These are phyloP conservation scores for Mrakia frigida DNA, from an alignment of 768 basidiomycete genomes.

Conservation along the genomic window DNA sequence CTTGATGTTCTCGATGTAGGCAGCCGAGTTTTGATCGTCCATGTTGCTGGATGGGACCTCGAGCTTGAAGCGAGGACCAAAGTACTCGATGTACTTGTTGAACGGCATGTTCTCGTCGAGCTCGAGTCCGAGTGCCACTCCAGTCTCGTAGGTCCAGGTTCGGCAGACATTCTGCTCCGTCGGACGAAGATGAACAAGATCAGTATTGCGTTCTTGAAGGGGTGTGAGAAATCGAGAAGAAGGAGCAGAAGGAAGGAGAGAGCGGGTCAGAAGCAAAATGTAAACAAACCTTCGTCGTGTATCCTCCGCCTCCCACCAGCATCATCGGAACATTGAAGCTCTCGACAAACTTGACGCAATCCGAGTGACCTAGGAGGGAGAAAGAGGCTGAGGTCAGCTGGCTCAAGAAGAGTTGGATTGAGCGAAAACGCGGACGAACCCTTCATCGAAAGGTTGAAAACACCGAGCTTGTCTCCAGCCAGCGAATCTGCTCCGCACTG, in stretches of 20 bases:
- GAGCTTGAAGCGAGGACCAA: conserved; percentile 85
- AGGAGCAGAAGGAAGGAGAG: too few relatives aligned
- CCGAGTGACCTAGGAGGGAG: conserved; percentile 64
- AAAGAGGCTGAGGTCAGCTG: neutral
- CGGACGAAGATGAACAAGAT: neutral
- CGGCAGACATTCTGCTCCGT: conserved; percentile 78
- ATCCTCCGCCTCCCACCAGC: conserved; percentile 90
- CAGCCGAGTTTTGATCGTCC: conserved; percentile 83
- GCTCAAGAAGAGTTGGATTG: neutral
- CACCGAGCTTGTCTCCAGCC: conserved; percentile 89
- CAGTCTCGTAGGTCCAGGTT: conserved; percentile 95
- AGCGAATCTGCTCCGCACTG: conserved; percentile 97
- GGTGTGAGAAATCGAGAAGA: too few relatives aligned
- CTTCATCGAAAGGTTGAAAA: conserved; percentile 91
- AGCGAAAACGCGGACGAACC: conserved; percentile 38
- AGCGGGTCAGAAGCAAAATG: neutral
- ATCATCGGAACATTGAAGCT: conserved; percentile 78
- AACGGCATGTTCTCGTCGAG: conserved; percentile 48
- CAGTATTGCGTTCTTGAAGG: neutral
- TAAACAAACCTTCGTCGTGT: conserved; percentile 57
- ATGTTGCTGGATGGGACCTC: conserved; percentile 89
- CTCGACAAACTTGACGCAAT: conserved; percentile 80
- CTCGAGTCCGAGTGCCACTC: conserved; percentile 80
- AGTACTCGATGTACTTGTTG: conserved; percentile 75
- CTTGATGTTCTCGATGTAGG: conserved; percentile 75